A percentile compares a stretch with the other conserved stretches of the same genome.
Conservation (phyloP, 2,329 filamentous ascomycete genomes). For the Sporothrix globosa region DNA sequence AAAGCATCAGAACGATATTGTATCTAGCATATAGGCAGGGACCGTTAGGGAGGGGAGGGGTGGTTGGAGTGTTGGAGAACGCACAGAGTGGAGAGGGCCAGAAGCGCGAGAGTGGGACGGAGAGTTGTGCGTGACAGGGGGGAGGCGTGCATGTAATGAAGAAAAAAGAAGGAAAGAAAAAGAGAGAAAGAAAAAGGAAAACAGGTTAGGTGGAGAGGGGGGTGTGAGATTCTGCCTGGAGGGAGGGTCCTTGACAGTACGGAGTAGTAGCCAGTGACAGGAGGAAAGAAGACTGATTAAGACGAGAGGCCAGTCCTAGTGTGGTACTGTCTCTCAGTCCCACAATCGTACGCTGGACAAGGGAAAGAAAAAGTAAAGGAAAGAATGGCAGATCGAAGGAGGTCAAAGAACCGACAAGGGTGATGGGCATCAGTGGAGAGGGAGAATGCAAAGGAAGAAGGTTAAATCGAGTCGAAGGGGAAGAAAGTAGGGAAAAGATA, state of each 20-base stretch:
- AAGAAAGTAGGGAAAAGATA: background rate
- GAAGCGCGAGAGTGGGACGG: slow-evolving; percentile 12
- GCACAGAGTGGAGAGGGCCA: slow-evolving; percentile 10
- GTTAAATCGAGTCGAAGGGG: background rate
- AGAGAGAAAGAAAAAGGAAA: slow-evolving; percentile 17
- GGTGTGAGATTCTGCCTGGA: slow-evolving; percentile 23
- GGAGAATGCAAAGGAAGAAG: slow-evolving; percentile 16
- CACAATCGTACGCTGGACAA: background rate
- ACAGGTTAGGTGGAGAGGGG: slow-evolving; percentile 3
- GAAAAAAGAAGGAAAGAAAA: background rate
- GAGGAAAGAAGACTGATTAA: background rate
- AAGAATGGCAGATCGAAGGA: background rate
- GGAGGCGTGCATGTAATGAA: slow-evolving; percentile 7
- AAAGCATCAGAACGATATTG: slow-evolving; percentile 27
- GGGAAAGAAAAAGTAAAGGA: background rate
- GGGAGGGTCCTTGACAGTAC: slow-evolving; percentile 14
- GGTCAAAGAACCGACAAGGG: slow-evolving; percentile 6
- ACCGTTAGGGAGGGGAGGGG: background rate
- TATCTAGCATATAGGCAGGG: slow-evolving; percentile 29
- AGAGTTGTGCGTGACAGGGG: slow-evolving; percentile 2
- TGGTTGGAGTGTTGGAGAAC: background rate
- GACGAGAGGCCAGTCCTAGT: background rate
- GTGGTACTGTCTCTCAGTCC: background rate
- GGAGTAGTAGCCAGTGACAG: slow-evolving; percentile 8
- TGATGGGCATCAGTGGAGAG: slow-evolving; percentile 18